Evolutionary conservation across 257 asterid genomes (phyloP).

Genomic region (Thymus quinquecostatus): DNA sequence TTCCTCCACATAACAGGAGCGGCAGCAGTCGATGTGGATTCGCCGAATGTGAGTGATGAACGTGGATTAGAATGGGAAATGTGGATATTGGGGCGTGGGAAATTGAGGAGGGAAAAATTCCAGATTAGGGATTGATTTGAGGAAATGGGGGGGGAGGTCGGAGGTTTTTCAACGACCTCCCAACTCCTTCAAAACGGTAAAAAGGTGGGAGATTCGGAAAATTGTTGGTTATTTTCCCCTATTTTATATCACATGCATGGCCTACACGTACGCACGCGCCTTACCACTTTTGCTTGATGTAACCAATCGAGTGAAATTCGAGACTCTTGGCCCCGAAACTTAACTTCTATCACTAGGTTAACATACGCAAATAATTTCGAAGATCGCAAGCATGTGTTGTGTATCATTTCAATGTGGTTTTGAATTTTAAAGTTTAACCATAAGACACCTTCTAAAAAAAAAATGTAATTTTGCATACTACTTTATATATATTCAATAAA

Average conservation of each 20-base stretch:
- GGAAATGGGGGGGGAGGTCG: slow-evolving; percentile 35
- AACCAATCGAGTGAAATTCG: too few species aligned
- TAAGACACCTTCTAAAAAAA: too few species aligned
- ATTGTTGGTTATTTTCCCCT: slow-evolving; percentile 14
- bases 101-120: not conserved
- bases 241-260: slow-evolving; percentile 38
- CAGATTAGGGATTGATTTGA: slow-evolving; percentile 34
- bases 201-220: slow-evolving; percentile 28
- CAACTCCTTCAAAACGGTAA: slow-evolving; percentile 43
- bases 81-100: not conserved
- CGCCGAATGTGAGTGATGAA: not conserved
- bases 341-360: too few species aligned
- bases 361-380: too few species aligned
- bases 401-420: too few species aligned
- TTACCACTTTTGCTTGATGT: too few species aligned
- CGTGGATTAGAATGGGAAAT: slow-evolving; percentile 10
- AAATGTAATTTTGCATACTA: too few species aligned
- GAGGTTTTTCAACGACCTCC: slow-evolving; percentile 54
- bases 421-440: too few species aligned
- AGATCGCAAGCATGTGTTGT: too few species aligned
- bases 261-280: slow-evolving; percentile 22
- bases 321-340: too few species aligned
- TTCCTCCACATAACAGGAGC: slow-evolving; percentile 25
- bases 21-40: not conserved
- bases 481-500: too few species aligned